Evolutionary conservation across 1,284 basidiomycete species (phyloP).

Genomic region (Rhodotorula sp.): DNA sequence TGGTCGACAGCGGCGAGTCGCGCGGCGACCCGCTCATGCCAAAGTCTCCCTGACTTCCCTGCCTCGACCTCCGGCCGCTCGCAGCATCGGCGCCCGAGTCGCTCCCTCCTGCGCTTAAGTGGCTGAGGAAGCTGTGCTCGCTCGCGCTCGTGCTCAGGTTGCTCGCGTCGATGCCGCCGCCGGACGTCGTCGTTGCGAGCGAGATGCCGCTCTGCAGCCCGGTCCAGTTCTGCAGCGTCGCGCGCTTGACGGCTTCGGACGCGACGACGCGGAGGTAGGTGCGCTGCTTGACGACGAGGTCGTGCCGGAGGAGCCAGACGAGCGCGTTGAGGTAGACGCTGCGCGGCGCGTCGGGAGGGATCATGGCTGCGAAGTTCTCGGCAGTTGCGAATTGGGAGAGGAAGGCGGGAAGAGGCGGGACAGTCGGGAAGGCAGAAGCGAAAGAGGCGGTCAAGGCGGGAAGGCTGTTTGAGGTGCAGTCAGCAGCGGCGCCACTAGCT

Average conservation of each 20-base stretch:
- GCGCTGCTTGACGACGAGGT: conserved; percentile 81
- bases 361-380: conserved; percentile 67
- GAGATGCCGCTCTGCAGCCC: conserved; percentile 43
- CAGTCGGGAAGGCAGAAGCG: conserved; percentile 64
- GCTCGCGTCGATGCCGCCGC: not conserved
- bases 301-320: conserved; percentile 87
- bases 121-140: conserved; percentile 20
- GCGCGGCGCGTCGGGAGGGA: conserved; percentile 61
- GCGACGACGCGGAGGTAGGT: conserved; percentile 82
- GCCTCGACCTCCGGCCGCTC: conserved; percentile 17
- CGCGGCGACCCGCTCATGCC: conserved; percentile 15
- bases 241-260: conserved; percentile 68
- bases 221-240: conserved; percentile 48
- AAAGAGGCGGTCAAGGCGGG: conserved; percentile 59
- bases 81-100: conserved; percentile 20
- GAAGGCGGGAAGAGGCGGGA: conserved; percentile 72
- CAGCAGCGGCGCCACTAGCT: not conserved
- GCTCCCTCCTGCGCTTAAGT: not conserved
- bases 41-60: no score
- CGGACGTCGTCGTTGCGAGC: not conserved
- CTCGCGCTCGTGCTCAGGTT: conserved; percentile 21
- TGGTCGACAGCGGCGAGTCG: conserved; percentile 9
- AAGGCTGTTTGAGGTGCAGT: not conserved
- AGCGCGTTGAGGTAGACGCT: conserved; percentile 77
- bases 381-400: conserved; percentile 70